Evolutionary conservation across 148 eudicot species (phyloP).

Genomic region (Silene uniflora): DNA sequence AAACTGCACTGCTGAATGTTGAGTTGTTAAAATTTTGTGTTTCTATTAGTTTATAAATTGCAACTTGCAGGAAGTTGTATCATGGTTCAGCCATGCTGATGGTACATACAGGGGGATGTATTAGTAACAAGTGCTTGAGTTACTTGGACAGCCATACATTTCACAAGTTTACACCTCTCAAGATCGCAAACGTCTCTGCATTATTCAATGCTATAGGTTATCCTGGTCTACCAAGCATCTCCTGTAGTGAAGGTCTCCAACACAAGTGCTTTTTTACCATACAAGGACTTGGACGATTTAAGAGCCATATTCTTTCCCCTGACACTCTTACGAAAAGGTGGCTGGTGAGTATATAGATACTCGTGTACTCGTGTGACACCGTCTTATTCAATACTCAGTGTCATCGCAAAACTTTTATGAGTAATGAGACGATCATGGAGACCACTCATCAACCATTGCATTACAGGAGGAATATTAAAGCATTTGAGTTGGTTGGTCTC

Average conservation of each 20-base stretch:
- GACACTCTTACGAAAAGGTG: constrained; percentile 59
- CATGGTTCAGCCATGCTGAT: constrained; percentile 71
- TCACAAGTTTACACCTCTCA: constrained; percentile 36
- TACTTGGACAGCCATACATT: constrained; percentile 16
- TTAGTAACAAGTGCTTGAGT: neutral
- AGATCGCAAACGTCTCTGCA: constrained; percentile 31
- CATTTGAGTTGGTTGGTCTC: neutral
- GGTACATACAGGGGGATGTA: constrained; percentile 37
- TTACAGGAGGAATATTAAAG: no score
- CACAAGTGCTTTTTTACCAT: constrained; percentile 38
- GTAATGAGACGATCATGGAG: no score
- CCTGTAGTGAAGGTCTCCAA: constrained; percentile 30
- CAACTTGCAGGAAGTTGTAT: constrained; percentile 27
- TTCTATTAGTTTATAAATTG: neutral
- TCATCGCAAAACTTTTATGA: neutral
- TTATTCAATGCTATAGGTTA: constrained; percentile 26
- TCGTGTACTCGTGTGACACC: no score
- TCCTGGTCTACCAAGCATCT: constrained; percentile 28
- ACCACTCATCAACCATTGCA: no score
- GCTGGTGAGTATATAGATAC: constrained; percentile 66
- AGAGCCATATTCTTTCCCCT: constrained; percentile 30
- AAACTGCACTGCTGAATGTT: neutral
- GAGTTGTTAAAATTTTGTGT: neutral
- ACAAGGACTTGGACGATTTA: constrained; percentile 37
- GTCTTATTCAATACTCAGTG: no score